phyloP scores from a whole-genome alignment of 305 asterid genomes.

The Solanum hybrid region DNA sequence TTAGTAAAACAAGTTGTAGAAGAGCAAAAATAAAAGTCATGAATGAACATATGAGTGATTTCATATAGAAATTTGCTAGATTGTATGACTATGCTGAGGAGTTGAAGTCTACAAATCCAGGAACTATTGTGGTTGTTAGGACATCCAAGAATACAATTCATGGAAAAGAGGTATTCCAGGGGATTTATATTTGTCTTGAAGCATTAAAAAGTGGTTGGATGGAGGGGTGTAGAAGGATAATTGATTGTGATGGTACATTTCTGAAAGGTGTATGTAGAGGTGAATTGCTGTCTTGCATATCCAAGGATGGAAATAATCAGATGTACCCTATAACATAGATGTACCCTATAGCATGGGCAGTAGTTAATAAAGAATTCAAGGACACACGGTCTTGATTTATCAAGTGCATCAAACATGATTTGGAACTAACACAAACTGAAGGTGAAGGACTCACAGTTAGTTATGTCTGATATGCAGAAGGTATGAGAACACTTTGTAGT shows the following conservation, averaged over 20 bases:
- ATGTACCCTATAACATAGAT: background rate
- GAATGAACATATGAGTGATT: background rate
- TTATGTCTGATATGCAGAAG: background rate
- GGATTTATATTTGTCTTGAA: background rate
- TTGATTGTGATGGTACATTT: background rate
- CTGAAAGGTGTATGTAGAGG: background rate
- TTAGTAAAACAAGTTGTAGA: background rate
- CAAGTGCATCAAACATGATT: background rate
- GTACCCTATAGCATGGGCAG: background rate
- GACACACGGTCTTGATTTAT: background rate
- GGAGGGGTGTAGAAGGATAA: background rate
- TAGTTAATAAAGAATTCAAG: background rate
- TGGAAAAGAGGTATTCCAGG: background rate
- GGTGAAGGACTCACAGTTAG: background rate
- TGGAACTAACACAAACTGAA: background rate
- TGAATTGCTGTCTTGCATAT: background rate
- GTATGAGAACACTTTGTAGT: background rate
- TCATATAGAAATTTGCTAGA: background rate
- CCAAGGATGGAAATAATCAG: background rate
- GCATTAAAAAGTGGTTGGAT: background rate
- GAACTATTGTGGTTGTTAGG: background rate
- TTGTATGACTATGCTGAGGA: background rate
- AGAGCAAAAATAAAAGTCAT: background rate
- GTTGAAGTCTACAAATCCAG: background rate
- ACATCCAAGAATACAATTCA: background rate